phyloP scores from a whole-genome alignment of 2,329 filamentous ascomycete genomes.

The Chrysosporium keratinophilum region DNA sequence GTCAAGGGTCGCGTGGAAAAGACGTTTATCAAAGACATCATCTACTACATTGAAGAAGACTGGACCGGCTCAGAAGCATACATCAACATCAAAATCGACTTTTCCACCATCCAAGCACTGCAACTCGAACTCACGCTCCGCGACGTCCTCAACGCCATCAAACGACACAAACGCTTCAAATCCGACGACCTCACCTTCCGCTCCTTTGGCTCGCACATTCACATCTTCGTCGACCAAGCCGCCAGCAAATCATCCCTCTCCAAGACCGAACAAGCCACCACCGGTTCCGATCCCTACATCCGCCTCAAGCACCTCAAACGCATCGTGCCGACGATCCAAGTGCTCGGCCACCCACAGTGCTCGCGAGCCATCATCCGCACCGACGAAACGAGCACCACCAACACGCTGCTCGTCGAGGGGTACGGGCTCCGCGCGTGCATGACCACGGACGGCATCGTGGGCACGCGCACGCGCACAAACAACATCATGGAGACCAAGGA shows the following conservation, averaged over 20 bases:
- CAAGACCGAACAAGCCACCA: conserved; percentile 35
- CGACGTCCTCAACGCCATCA: conserved; percentile 68
- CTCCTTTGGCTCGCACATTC: conserved; percentile 46
- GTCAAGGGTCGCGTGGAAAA: conserved; percentile 94
- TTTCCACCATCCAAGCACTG: conserved; percentile 64
- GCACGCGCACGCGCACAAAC: conserved; percentile 64
- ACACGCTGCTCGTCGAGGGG: conserved; percentile 77
- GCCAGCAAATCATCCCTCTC: conserved; percentile 27
- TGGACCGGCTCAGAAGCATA: conserved; percentile 70
- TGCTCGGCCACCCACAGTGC: conserved; percentile 81
- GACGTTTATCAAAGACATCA: conserved; percentile 73
- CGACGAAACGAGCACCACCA: conserved; percentile 56
- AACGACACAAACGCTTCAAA: conserved; percentile 66
- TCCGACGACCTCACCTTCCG: conserved; percentile 54
- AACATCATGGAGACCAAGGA: conserved; percentile 81
- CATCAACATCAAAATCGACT: conserved; percentile 72
- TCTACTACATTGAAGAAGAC: conserved; percentile 73
- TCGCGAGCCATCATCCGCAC: conserved; percentile 81
- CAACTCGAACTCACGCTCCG: conserved; percentile 65
- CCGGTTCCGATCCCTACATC: conserved; percentile 37
- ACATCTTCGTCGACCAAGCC: conserved; percentile 55
- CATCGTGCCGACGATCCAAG: conserved; percentile 67
- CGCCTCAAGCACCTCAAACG: conserved; percentile 79
- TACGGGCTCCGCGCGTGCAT: conserved; percentile 85
- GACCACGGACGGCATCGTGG: conserved; percentile 83